Evolutionary conservation across 192 early-diverging fungal genomes (phyloP).

Genomic region (Gigaspora rosea): DNA sequence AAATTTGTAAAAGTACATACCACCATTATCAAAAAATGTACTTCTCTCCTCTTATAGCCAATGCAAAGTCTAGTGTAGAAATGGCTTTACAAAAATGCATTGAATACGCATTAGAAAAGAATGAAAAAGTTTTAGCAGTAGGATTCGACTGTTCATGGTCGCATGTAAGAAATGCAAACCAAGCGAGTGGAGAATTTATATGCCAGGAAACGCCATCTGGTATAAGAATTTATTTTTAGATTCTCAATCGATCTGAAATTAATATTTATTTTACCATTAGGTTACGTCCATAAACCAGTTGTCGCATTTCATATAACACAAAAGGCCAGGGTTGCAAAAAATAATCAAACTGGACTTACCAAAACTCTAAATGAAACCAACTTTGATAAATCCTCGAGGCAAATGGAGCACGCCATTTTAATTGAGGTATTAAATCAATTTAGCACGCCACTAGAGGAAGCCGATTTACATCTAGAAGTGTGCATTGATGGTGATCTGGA

Average conservation of each 20-base stretch:
- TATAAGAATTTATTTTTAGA: background rate
- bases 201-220: background rate
- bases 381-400: background rate
- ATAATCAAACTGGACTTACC: background rate
- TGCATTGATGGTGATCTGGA: background rate
- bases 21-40: background rate
- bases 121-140: conserved; percentile 12
- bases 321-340: background rate
- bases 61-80: background rate
- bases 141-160: background rate
- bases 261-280: background rate
- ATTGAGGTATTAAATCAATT: background rate
- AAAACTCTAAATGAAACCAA: background rate
- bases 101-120: background rate
- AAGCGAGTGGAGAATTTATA: background rate
- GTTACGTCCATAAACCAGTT: background rate
- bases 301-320: background rate
- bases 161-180: background rate
- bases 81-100: background rate
- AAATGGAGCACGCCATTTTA: conserved; percentile 7
- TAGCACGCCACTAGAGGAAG: background rate
- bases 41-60: background rate
- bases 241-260: background rate
- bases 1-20: background rate
- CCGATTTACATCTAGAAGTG: background rate